Evolutionary conservation across 2,329 filamentous ascomycete genomes (phyloP), one percentile per base, ranked within the genome.

Genomic region (Penicillium decumbens): DNA sequence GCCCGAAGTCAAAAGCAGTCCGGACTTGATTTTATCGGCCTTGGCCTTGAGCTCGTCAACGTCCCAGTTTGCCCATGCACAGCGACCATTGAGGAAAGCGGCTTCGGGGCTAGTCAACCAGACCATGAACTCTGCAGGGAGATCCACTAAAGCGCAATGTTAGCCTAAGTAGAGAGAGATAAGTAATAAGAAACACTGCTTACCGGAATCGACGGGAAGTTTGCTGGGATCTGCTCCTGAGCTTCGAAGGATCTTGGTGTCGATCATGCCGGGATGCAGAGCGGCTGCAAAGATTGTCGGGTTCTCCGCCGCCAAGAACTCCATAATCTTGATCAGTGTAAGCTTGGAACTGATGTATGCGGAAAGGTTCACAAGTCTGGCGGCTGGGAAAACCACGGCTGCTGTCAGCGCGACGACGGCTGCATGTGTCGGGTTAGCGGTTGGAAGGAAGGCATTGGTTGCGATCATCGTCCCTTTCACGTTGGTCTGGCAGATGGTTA

Each of bases 311-410:
- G 64, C 66, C 18, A 77, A 55, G 41, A 66, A 70, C 45, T 78
- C 72, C 41, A 75, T 69, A 10, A 76, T 52, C 50, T 72, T 75
- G 30, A 66, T 64, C 0, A 66, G 58, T 0, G 72, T 71, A 15
- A 75, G 50, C 61, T 77, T 78, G 32, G 71, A 71, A 0, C 68
- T 66, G n/a, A 67, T 62, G 55, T 78, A 78, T 2, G 62, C 54
- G 0, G 43, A 63, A 47, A 52, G 29, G 13, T 53, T 58, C 1
- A 40, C 30, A 33, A 51, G 10, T 12, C 37, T 38, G 10, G 49
- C 41, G 3, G 59, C 32, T 4, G 53, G 55, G 28, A 58, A 51
- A 20, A 53, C 44, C 9, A 56, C 46, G n/a, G 43, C 53, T 3
- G 55, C 47, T n/a, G 51, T 59, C 9, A 60, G 29, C 8, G 48